These are phyloP conservation scores for Heterobasidion parviporum DNA, from an alignment of 1,284 basidiomycete genomes.

Conservation along the genomic window DNA sequence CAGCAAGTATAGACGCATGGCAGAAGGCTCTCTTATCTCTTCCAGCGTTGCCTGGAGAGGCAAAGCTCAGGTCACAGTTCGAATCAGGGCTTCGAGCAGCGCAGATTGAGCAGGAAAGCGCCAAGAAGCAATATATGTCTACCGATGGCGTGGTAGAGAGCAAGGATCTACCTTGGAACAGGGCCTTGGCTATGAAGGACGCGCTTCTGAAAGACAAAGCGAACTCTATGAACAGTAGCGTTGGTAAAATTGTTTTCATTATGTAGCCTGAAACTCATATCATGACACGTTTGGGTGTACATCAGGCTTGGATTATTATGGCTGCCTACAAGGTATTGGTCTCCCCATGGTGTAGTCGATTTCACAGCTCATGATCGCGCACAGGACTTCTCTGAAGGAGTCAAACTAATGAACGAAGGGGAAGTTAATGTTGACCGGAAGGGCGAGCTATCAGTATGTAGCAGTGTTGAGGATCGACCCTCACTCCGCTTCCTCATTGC, in stretches of 20 bases:
- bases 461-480: neutral
- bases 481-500: no score
- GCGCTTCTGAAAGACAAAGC: conserved; percentile 11
- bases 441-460: neutral
- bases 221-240: conserved; percentile 16
- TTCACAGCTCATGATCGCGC: neutral
- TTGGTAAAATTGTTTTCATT: conserved; percentile 10
- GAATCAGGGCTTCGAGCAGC: neutral
- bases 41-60: neutral
- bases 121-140: neutral
- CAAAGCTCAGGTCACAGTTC: neutral
- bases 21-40: neutral
- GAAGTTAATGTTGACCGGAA: neutral
- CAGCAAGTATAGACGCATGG: neutral
- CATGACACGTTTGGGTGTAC: no score
- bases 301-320: conserved; percentile 24
- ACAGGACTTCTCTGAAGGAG: neutral
- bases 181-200: conserved; percentile 9
- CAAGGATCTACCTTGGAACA: conserved; percentile 14
- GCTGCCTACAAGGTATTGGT: conserved; percentile 17
- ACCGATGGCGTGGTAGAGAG: neutral
- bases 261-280: neutral
- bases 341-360: neutral
- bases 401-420: neutral
- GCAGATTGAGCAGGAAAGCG: neutral